Evolutionary conservation across 2,329 filamentous ascomycete species (phyloP).

Genomic region (Diaporthe sp.): DNA sequence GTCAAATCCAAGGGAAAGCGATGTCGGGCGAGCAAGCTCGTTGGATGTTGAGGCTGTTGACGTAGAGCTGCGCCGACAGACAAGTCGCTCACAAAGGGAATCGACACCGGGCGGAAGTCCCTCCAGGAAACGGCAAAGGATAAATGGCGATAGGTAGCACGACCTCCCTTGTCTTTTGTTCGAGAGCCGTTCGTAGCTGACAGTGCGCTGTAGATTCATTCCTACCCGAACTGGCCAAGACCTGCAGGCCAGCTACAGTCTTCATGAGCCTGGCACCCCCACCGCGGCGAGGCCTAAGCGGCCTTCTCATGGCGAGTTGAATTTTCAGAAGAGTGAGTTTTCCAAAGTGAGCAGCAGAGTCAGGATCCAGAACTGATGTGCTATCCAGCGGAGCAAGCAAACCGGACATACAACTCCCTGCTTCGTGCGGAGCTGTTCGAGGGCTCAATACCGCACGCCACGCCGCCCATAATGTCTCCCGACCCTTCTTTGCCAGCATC

Average conservation of each 20-base stretch:
- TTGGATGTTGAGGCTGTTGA: conserved; percentile 66
- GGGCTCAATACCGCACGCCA: conserved; percentile 85
- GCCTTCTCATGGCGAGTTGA: conserved; percentile 87
- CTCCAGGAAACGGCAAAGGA: conserved; percentile 70
- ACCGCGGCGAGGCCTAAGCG: conserved; percentile 89
- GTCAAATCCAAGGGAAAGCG: conserved; percentile 52
- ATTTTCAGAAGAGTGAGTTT: conserved; percentile 89
- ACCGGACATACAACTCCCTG: conserved; percentile 89
- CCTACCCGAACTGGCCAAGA: conserved; percentile 95
- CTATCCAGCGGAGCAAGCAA: conserved; percentile 85
- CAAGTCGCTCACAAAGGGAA: conserved; percentile 65
- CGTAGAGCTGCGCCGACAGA: conserved; percentile 64
- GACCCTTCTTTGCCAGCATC: conserved; percentile 66
- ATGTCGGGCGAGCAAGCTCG: conserved; percentile 50
- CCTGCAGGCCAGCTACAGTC: conserved; percentile 90
- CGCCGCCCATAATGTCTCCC: conserved; percentile 73
- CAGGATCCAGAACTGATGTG: conserved; percentile 43
- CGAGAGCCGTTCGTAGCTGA: conserved; percentile 37
- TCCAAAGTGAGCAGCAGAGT: not conserved
- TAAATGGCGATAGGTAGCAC: conserved; percentile 73
- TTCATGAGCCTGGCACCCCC: conserved; percentile 94
- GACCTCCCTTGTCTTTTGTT: not conserved
- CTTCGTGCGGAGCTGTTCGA: conserved; percentile 95
- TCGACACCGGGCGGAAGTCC: conserved; percentile 68
- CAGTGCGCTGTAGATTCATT: conserved; percentile 78